Conservation (phyloP, 371 early-diverging fungal genomes). For the Saksenaea oblongispora region DNA sequence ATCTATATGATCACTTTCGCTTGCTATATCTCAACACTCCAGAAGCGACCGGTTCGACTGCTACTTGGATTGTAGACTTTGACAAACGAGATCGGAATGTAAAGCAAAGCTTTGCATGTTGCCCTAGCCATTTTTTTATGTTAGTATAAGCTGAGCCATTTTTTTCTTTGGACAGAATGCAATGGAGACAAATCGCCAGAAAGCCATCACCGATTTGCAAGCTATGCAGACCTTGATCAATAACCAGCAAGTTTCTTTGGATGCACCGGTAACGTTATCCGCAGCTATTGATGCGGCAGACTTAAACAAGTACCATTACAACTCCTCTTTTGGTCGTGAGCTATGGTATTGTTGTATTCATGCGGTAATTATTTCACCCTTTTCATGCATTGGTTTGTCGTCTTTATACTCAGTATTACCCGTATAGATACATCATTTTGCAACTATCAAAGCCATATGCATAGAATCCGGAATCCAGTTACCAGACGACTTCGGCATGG, state of each 20-base stretch:
- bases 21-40: conserved; percentile 27
- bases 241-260: conserved; percentile 9
- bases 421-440: conserved; percentile 54
- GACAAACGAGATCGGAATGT: conserved; percentile 49
- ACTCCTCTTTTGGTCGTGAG: conserved; percentile 59
- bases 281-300: conserved; percentile 43
- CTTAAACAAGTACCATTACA: conserved; percentile 24
- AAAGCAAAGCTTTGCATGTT: conserved; percentile 10
- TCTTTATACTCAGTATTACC: background rate
- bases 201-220: conserved; percentile 29
- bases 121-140: background rate
- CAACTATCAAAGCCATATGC: conserved; percentile 57
- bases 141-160: background rate
- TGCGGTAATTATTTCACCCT: conserved; percentile 28
- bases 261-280: conserved; percentile 24
- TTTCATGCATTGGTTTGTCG: background rate
- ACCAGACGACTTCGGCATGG: conserved; percentile 49
- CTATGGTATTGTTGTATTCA: conserved; percentile 68
- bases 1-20: conserved; percentile 46
- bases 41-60: conserved; percentile 10
- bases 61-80: conserved; percentile 41
- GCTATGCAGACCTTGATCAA: conserved; percentile 20
- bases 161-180: conserved; percentile 16
- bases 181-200: conserved; percentile 42
- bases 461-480: conserved; percentile 44